Percentiles rank a stretch among this genome's conserved stretches.
These are phyloP conservation scores for Aspergillus pseudoviridinutans DNA, from an alignment of 2,329 filamentous ascomycete species.

Conservation along the genomic window DNA sequence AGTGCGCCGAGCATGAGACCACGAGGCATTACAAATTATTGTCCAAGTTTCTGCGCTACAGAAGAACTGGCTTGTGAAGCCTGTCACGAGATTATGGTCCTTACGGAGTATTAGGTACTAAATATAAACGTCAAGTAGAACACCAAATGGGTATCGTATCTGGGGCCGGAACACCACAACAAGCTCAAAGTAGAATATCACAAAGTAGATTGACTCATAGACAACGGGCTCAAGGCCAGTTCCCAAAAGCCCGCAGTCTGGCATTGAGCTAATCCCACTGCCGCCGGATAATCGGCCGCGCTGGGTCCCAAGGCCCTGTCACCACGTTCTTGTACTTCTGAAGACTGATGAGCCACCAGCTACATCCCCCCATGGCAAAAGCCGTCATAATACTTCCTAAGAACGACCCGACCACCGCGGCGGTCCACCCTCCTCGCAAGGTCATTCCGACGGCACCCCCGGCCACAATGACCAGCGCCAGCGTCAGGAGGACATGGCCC, in stretches of 20 bases:
- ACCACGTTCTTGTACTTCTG: constrained; percentile 99
- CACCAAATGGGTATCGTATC: neutral
- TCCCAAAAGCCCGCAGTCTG: neutral
- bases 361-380: constrained; percentile 84
- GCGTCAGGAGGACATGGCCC: constrained; percentile 74
- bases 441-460: constrained; percentile 70
- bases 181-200: neutral
- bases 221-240: neutral
- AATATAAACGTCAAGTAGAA: neutral
- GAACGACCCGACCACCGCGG: constrained; percentile 66
- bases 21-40: neutral
- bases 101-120: neutral
- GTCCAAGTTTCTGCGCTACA: neutral
- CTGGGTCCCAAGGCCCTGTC: constrained; percentile 95
- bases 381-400: constrained; percentile 71
- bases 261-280: constrained; percentile 36
- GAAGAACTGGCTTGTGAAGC: neutral
- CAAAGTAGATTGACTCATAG: neutral
- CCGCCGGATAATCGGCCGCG: constrained; percentile 59
- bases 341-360: constrained; percentile 95
- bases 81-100: neutral
- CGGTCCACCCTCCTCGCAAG: constrained; percentile 50
- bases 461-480: constrained; percentile 71
- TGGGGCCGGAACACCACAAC: neutral
- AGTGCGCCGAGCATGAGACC: neutral